Evolutionary conservation across 2,329 filamentous ascomycete species (phyloP).

Genomic region (Trichoderma harzianum): DNA sequence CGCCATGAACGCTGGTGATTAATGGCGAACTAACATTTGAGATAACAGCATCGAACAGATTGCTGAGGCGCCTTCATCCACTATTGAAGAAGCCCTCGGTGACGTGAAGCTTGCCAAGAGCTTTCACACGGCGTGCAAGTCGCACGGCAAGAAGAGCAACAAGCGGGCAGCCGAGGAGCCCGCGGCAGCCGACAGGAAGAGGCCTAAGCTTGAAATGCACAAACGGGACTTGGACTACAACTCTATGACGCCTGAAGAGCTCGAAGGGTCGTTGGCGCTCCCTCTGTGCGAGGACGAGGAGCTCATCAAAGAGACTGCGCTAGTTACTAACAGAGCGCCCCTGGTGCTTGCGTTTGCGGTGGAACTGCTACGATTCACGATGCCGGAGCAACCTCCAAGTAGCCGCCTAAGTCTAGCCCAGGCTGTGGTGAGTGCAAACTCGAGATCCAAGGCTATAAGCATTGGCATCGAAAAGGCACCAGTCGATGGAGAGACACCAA

Average conservation of each 20-base stretch:
- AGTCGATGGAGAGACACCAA: slow-evolving; percentile 66
- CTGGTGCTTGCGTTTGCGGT: slow-evolving; percentile 78
- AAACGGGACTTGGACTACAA: slow-evolving; percentile 37
- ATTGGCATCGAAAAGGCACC: slow-evolving; percentile 67
- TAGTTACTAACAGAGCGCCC: slow-evolving; percentile 78
- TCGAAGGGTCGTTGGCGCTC: slow-evolving; percentile 61
- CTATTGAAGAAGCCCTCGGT: slow-evolving; percentile 44
- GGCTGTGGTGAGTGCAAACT: slow-evolving; percentile 79
- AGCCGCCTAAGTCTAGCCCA: slow-evolving; percentile 79
- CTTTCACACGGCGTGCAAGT: slow-evolving; percentile 54
- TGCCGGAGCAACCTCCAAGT: slow-evolving; percentile 82
- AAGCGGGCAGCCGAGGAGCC: slow-evolving; percentile 30
- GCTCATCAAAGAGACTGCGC: slow-evolving; percentile 51
- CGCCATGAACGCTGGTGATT: neutral
- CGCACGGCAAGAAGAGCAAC: slow-evolving; percentile 42
- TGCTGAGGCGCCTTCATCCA: slow-evolving; percentile 44
- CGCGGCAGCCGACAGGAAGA: slow-evolving; percentile 28
- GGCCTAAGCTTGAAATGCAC: slow-evolving; percentile 33
- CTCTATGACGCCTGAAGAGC: slow-evolving; percentile 50
- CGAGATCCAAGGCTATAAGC: slow-evolving; percentile 69
- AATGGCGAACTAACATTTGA: neutral
- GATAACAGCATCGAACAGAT: slow-evolving; percentile 53
- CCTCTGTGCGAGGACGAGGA: slow-evolving; percentile 57
- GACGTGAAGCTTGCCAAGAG: slow-evolving; percentile 50
- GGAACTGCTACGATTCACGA: slow-evolving; percentile 70